phyloP scores from a whole-genome alignment of 768 basidiomycete species.

The Mrakia gelida region DNA sequence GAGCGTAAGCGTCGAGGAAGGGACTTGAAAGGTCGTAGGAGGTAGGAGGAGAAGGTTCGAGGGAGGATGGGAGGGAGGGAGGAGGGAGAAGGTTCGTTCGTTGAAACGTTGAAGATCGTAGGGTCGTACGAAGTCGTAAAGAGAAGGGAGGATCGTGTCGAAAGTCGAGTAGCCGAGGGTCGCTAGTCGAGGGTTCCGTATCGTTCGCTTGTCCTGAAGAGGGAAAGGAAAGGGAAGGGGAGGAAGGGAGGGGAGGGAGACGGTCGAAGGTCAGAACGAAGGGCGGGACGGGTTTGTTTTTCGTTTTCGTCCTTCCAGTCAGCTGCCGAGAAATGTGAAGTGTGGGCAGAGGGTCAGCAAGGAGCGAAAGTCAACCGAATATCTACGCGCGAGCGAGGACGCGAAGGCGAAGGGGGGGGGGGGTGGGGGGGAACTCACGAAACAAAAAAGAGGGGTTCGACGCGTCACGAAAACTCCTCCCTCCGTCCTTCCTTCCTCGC shows the following conservation, averaged over 20 bases:
- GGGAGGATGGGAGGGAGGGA: background rate
- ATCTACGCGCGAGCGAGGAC: background rate
- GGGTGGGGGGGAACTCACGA: too few relatives aligned
- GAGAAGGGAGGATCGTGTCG: background rate
- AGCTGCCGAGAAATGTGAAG: slow-evolving; percentile 5
- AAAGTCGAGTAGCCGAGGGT: too few relatives aligned
- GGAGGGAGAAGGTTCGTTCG: background rate
- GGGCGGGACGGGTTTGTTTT: background rate
- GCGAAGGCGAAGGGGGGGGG: background rate
- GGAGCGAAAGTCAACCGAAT: slow-evolving; percentile 4
- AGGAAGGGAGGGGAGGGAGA: slow-evolving; percentile 9
- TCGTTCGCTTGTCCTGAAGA: background rate
- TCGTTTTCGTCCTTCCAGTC: background rate
- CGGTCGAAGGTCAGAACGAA: background rate
- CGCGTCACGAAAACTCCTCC: too few relatives aligned
- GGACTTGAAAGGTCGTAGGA: background rate
- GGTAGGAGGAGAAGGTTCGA: background rate
- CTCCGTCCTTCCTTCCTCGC: background rate
- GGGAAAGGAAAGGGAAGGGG: background rate
- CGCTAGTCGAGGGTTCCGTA: background rate
- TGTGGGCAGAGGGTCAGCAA: background rate
- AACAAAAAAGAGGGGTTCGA: too few relatives aligned
- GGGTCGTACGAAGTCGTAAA: background rate
- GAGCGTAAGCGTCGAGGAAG: background rate
- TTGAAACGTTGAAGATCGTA: background rate